Base-by-base conservation (phyloP, 352 stramenopile genomes). In the Pythium dissimile region DNA sequence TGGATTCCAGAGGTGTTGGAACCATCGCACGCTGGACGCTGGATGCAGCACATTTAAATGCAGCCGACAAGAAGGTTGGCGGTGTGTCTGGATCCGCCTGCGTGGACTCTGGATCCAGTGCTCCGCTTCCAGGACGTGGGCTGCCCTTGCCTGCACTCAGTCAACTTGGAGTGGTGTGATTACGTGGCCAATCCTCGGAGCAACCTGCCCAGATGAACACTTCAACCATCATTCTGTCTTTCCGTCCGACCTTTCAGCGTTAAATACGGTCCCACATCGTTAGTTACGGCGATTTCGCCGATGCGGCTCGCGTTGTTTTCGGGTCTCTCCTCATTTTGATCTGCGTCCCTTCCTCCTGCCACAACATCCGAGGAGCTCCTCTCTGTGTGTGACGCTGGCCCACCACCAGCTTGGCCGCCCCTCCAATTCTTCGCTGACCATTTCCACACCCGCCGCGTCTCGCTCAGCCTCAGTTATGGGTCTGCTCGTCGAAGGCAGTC, bases 401-500 rank as follows among this genome's bases (percentile, higher is more conserved):
- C n/a, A n/a, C n/a, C n/a, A n/a, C n/a, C n/a, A n/a, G n/a, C n/a
- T n/a, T n/a, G n/a, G n/a, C n/a, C n/a, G n/a, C n/a, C n/a, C n/a
- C n/a, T n/a, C n/a, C n/a, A n/a, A n/a, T n/a, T n/a, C n/a, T n/a
- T n/a, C n/a, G n/a, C n/a, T n/a, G n/a, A 16, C 34, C 34, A 41
- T 32, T 38, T 27, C 16, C 45, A 16, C 10, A 20, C 26, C 21
- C 26, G 15, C 18, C 9, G 26, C 20, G 15, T 12, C 18, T 2
- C 15, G 8, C 21, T 48, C 7, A 1, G 5, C 9, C 43, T 21
- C 9, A 7, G 30, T 20, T 45, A 95, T 95, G 86, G 86, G 86
- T 30, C 66, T 95, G 8, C 71, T 95, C 13, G 86, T 95, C 42
- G 94, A 98, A 44, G 97, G 97, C 54, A 95, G 90, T 65, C 96